Base-by-base conservation (phyloP, 768 basidiomycete genomes). In the Pleurotus ostreatus region DNA sequence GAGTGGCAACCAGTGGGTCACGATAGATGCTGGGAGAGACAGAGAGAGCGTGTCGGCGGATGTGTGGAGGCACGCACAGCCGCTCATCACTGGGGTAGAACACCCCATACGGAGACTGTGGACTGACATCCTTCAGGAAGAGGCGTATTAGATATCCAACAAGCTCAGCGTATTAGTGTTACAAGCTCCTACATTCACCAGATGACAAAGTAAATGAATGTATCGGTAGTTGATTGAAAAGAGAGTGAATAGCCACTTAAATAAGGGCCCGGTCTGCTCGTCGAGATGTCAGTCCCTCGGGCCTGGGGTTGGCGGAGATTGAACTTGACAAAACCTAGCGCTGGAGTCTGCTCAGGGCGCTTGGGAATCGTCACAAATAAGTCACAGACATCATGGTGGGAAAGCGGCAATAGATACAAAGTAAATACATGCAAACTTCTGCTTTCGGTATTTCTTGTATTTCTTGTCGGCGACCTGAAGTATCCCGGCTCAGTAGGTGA, bases 21-120 rank as follows among this genome's bases (percentile, higher is more conserved):
- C 69, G 3, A 64, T 89, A 25, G 82, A 90, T 68, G 89, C 86
- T 3, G 81, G 83, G 25, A 68, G 64, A 57, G 73, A 71, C 16
- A 70, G 63, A 62, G 78, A 81, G 2, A 72, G 66, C 4, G 85
- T 91, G 2, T 70, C 77, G 47, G 66, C 74, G 30, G 79, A 80
- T 23, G 69, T 91, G 2, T 89, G 86, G 86, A 59, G 52, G 23
- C 65, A 70, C 13, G 76, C 86, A 12, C 66, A 75, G 49, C 74
- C 78, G 2, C 64, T 85, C 5, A 62, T 69, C 12, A 62, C 61
- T 15, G 75, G 76, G 0, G 61, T 78, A 4, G 68, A 76, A 12
- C 62, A 59, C 3, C 76, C 80, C 0, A 60, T 86, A n/a, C 62
- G 62, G n/a, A 73, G 68, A 61, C 66, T 89, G 40, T 89, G 86